These are phyloP conservation scores for Suillus weaverae DNA, from an alignment of 768 basidiomycete genomes.

Conservation along the genomic window DNA sequence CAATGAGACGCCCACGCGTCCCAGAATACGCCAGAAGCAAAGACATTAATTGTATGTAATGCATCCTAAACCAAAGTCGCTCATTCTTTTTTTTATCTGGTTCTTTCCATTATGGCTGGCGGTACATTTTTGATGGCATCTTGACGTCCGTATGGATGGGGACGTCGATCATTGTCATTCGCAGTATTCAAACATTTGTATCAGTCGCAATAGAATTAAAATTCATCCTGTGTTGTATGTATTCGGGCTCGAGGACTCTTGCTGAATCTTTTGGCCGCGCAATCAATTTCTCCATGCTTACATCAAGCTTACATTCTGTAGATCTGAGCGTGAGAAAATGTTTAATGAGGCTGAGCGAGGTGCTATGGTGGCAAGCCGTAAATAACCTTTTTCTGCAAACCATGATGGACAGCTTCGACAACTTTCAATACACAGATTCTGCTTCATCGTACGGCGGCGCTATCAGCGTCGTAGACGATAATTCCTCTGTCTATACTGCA, in stretches of 20 bases:
- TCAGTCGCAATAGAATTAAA: neutral
- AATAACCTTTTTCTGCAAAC: constrained; percentile 15
- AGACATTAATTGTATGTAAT: constrained; percentile 27
- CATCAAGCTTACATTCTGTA: no score
- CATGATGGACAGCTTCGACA: constrained; percentile 79
- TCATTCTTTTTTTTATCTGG: constrained; percentile 5
- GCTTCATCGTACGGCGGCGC: constrained; percentile 75
- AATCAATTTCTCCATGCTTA: neutral
- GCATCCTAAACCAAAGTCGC: neutral
- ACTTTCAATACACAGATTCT: constrained; percentile 76
- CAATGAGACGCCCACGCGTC: constrained; percentile 64
- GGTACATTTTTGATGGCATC: constrained; percentile 3
- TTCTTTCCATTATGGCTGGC: neutral
- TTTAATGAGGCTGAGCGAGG: neutral
- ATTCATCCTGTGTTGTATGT: constrained; percentile 1
- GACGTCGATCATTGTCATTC: constrained; percentile 3
- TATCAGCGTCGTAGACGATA: constrained; percentile 74
- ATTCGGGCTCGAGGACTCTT: no score
- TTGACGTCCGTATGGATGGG: constrained; percentile 5
- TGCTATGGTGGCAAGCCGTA: neutral
- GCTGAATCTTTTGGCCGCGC: neutral
- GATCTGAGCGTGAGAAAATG: neutral
- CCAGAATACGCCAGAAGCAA: constrained; percentile 47
- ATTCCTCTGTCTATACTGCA: constrained; percentile 76
- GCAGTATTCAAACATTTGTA: constrained; percentile 6